Base-by-base conservation (phyloP, 768 basidiomycete genomes). In the Mycena amicta region DNA sequence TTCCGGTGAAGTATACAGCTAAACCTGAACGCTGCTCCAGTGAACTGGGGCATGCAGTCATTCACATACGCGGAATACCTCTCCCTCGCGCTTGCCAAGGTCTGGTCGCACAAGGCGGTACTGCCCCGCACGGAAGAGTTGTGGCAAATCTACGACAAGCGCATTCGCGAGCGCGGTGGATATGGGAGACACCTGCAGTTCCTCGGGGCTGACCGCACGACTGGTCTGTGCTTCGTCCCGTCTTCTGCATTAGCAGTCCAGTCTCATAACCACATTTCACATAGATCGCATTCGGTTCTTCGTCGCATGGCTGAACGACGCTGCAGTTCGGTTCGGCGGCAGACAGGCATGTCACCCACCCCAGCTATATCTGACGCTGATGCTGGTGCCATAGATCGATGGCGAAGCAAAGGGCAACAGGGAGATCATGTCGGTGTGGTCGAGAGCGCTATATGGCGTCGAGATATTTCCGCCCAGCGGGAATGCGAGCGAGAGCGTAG, bases 31-130 rank as follows among this genome's bases (percentile, higher is more conserved):
- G n/a, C 20, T 54, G 8, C 16, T 31, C 5, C 50, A 77, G 75
- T 74, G 57, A 78, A 77, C 62, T 67, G 69, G 59, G 75, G 77
- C 8, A 76, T 75, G 63, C 74, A 75, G 51, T 71, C 75, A 1
- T 77, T 77, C 64, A 71, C 72, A 5, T 74, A 75, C 50, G 64
- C 71, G 12, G 75, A 78, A 50, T 77, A 74, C 53, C 55, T 71
- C 2, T 69, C 74, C 5, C 63, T 76, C 1, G 74, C 76, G 3
- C 61, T 75, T 15, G 73, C 75, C 2, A 75, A 74, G 61, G 71
- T 78, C 1, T 78, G 77, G 77, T 53, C 66, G 3, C 66, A 71
- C 15, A 70, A 68, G 37, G 77, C 77, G 0, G 64, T 73, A 23
- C 68, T 80, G 41, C 75, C 76, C 0, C 57, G 65, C 11, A 70